Base-by-base conservation (phyloP, 345 rosid genomes). In the Populus nigra region DNA sequence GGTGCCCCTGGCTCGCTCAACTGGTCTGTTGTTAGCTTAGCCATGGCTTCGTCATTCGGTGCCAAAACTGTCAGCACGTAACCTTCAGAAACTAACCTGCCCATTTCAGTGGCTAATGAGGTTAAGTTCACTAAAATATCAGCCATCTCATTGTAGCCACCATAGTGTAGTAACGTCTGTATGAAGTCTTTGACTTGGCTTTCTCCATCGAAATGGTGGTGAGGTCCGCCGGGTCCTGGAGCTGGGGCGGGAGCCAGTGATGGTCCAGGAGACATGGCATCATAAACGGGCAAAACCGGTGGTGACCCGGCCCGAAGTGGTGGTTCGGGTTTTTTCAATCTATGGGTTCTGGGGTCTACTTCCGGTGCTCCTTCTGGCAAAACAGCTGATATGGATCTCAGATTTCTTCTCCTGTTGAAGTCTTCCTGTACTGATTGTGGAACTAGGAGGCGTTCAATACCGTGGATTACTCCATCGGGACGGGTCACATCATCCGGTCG, bases 11-110 rank as follows among this genome's bases (percentile, higher is more conserved):
- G 98, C 65, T 96, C 99, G 62, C 97, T 96, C 7, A 96, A 43
- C 80, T 94, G 99, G 81, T 96, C 99, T 7, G 97, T 88, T 2
- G 96, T 91, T 3, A 96, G 86, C 84, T 92, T 96, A 13, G 98
- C 97, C 99, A 96, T 96, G 23, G 99, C 98, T 72, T 96, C 99
- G 9, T 96, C 99, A 57, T 96, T 96, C 1, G 99, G 99, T 1
- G 99, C 98, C 72, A 96, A 81, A 5, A 96, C 98, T 0, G 99
- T 96, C n/a, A 96, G 76, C 29, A 94, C 94, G 68, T 96, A 96
- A 0, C 99, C 99, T 75, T 96, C 99, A 0, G 99, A 96, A 1
- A 96, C 99, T 0, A 96, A 77, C 15, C 95, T 87, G 20, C 97
- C 97, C 99, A 96, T 93, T 76, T 96, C 98, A 17, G 97, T 93